Evolutionary conservation across 805 yeast species (phyloP), one percentile per base, ranked within the genome.

Genomic region (Priceomyces haplophilus): DNA sequence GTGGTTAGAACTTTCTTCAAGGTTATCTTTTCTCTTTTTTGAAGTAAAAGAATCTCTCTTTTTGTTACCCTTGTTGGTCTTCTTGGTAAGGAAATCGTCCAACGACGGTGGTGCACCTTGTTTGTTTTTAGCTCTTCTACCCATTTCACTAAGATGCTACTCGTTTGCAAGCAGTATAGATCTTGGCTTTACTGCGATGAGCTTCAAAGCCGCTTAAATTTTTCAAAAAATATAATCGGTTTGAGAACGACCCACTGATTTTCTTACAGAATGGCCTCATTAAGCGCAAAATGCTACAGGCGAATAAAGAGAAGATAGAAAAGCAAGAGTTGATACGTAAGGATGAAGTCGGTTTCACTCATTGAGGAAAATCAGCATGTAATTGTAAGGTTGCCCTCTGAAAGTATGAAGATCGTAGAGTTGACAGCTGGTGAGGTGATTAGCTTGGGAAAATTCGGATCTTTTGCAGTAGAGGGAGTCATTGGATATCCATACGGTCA

Each of bases 61-160:
- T 59, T 19, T 63, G 27, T 50, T 49, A 40, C 69, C 73, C 55
- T 68, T 78, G 47, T 75, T 74, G 24, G 51, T 56, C 51, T 62
- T 67, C 21, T 52, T 53, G 12, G 64, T 65, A 51, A 80, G 80
- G 62, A 90, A 83, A 57, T 91, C 96, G 35, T 91, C 98, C 48
- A 83, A 72, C 4, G 89, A 61, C 27, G 97, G 97, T 53, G 98
- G 98, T 45, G 78, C 86, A 36, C 88, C 93, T 70, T 91, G 98
- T 75, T 88, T 91, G 57, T 88, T 85, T 67, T 85, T 88, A 45
- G 88, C 87, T 73, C 87, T 83, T 79, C 96, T 85, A 64, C 98
- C 98, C 96, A 90, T 88, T 25, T 42, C 46, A 13, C 18, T 15
- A 37, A 17, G 27, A 12, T 21, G 19, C 33, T 34, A 40, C 23